Conservation (phyloP, 148 eudicot genomes). For the Cornus florida region DNA sequence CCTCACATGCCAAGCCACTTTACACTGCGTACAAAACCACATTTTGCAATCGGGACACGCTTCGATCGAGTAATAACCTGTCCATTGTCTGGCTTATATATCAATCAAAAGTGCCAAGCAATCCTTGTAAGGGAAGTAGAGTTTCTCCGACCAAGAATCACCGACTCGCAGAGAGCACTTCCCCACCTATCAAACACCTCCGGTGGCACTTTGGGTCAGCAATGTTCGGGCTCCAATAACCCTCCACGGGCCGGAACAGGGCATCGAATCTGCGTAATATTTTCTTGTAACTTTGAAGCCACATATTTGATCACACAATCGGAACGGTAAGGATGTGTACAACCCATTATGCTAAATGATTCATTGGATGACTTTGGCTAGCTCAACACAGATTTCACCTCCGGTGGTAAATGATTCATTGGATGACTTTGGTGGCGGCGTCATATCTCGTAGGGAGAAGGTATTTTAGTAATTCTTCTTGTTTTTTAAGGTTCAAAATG, state of each 20-base stretch:
- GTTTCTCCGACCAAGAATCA: conserved; percentile 42
- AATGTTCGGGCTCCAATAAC: conserved; percentile 45
- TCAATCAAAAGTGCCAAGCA: conserved; percentile 51
- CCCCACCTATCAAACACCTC: conserved; percentile 62
- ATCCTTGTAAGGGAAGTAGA: conserved; percentile 54
- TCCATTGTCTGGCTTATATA: conserved; percentile 6
- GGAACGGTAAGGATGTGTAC: conserved; percentile 38
- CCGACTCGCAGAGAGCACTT: conserved; percentile 44
- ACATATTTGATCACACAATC: conserved; percentile 43
- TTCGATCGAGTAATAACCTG: conserved; percentile 27
- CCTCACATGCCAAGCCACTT: conserved; percentile 62
- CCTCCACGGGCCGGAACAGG: conserved; percentile 35
- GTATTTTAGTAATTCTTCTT: no score
- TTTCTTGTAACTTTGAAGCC: conserved; percentile 44
- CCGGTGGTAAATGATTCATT: conserved; percentile 31
- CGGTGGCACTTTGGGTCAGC: conserved; percentile 34
- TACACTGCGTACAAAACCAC: conserved; percentile 60
- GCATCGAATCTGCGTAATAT: conserved; percentile 34
- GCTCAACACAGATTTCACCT: conserved; percentile 70
- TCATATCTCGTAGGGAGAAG: no score
- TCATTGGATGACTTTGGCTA: conserved; percentile 27
- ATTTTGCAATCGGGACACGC: conserved; percentile 58
- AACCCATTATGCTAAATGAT: conserved; percentile 40
- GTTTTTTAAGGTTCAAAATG: no score
- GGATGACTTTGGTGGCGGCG: neutral